phyloP scores from a whole-genome alignment of 495 filamentous ascomycete genomes.

The Thermothielavioides terrestris region DNA sequence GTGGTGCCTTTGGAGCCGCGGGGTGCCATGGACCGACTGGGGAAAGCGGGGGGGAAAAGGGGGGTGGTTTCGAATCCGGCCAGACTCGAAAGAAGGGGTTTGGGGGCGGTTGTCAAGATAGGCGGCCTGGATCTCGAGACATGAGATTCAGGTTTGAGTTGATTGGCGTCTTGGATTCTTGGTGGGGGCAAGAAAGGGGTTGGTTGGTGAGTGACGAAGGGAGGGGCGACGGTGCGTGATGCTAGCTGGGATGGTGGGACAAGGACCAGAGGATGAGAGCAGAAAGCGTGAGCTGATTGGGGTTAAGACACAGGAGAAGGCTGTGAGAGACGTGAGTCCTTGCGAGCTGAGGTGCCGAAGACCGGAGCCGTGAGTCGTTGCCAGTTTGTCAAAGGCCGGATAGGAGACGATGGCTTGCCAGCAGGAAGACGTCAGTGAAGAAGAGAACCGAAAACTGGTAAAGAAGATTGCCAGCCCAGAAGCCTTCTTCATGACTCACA shows the following conservation, averaged over 20 bases:
- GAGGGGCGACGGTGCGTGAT: no score
- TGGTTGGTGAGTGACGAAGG: no score
- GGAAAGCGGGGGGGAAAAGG: not conserved
- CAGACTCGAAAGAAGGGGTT: slow-evolving; percentile 9
- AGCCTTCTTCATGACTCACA: no score
- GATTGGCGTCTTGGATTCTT: no score
- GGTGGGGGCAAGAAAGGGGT: no score
- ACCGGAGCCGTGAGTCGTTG: no score
- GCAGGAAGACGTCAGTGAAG: not conserved
- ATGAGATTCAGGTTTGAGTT: slow-evolving; percentile 23
- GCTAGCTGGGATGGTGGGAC: no score
- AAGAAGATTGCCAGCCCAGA: not conserved
- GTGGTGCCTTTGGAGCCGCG: slow-evolving; percentile 16
- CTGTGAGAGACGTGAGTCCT: not conserved
- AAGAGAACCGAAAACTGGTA: not conserved
- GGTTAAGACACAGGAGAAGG: not conserved
- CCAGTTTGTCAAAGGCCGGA: no score
- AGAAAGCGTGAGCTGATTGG: no score
- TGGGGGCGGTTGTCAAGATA: slow-evolving; percentile 13
- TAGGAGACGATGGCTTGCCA: no score
- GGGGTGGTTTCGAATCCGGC: not conserved
- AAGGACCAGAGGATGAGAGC: no score
- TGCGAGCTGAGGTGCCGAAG: no score
- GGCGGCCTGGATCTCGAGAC: slow-evolving; percentile 21
- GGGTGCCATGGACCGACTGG: slow-evolving; percentile 22